Evolutionary conservation across 179 eudicot genomes (phyloP).

Genomic region (Camellia oleifera): DNA sequence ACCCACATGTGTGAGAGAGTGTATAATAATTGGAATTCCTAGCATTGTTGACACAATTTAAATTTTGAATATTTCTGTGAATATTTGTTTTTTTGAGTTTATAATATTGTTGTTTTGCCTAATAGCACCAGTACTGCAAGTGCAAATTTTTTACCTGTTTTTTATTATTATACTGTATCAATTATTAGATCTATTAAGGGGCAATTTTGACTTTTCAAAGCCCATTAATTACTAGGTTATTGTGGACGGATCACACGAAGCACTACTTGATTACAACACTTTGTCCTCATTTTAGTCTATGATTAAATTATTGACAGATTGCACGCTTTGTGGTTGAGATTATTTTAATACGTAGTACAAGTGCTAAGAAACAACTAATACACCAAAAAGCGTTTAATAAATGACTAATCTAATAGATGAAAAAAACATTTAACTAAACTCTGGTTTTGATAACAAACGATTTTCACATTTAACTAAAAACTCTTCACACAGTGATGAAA

Average conservation of each 20-base stretch:
- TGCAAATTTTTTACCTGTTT: background rate
- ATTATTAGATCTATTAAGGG: background rate
- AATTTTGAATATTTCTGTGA: too few relatives aligned
- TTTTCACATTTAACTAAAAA: background rate
- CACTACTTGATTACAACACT: background rate
- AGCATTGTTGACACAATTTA: too few relatives aligned
- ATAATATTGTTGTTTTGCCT: background rate
- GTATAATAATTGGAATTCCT: too few relatives aligned
- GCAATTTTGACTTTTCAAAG: constrained; percentile 1
- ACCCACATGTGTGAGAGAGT: too few relatives aligned
- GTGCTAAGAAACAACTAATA: background rate
- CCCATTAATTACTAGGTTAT: background rate
- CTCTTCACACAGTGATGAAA: background rate
- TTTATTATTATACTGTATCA: background rate
- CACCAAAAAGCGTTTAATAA: background rate
- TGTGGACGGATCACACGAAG: background rate
- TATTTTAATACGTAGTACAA: background rate
- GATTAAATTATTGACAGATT: background rate
- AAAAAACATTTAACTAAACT: too few relatives aligned
- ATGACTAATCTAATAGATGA: too few relatives aligned
- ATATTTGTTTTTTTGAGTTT: too few relatives aligned
- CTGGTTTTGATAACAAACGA: background rate
- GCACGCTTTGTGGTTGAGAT: background rate
- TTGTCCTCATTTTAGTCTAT: background rate
- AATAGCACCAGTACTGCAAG: background rate